Percentiles rank a stretch among this genome's conserved stretches.
These are phyloP conservation scores for Pseudonitzschia multistriata DNA, from an alignment of 108 stramenopile species.

Conservation along the genomic window DNA sequence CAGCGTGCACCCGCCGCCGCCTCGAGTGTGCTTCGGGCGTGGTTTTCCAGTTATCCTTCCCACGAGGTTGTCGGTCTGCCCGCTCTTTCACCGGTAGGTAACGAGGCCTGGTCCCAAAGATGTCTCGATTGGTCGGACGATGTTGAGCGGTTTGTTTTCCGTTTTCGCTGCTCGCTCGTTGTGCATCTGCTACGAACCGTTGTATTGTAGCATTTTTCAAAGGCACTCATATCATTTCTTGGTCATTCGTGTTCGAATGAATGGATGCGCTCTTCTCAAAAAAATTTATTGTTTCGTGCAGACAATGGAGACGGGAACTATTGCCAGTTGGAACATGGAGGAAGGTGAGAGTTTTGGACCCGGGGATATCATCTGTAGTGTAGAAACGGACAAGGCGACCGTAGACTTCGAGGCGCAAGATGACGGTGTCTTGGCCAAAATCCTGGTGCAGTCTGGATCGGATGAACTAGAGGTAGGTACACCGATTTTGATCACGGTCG, in stretches of 20 bases:
- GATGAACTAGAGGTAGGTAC: constrained; percentile 83
- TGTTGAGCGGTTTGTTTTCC: neutral
- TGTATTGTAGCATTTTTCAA: too few species aligned
- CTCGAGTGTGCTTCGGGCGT: constrained; percentile 19
- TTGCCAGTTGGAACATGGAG: constrained; percentile 77
- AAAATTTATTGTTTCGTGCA: neutral
- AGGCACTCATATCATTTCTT: too few species aligned
- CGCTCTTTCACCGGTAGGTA: constrained; percentile 84
- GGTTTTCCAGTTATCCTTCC: constrained; percentile 72
- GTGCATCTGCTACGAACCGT: too few species aligned
- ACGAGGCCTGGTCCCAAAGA: too few species aligned
- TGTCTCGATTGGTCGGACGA: too few species aligned
- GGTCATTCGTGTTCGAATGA: too few species aligned
- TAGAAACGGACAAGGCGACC: constrained; percentile 99
- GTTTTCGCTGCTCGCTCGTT: too few species aligned
- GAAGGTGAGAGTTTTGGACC: constrained; percentile 86
- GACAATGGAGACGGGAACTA: constrained; percentile 94
- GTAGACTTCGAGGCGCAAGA: constrained; percentile 98
- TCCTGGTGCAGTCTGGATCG: constrained; percentile 72
- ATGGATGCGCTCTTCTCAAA: too few species aligned
- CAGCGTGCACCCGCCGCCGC: constrained; percentile 8
- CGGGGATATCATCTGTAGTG: constrained; percentile 90
- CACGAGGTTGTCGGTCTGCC: constrained; percentile 94
- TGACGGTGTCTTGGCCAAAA: constrained; percentile 95
- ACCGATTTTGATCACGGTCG: constrained; percentile 87